Conservation (phyloP, 2,329 filamentous ascomycete species). For the Aphanocladium album region DNA sequence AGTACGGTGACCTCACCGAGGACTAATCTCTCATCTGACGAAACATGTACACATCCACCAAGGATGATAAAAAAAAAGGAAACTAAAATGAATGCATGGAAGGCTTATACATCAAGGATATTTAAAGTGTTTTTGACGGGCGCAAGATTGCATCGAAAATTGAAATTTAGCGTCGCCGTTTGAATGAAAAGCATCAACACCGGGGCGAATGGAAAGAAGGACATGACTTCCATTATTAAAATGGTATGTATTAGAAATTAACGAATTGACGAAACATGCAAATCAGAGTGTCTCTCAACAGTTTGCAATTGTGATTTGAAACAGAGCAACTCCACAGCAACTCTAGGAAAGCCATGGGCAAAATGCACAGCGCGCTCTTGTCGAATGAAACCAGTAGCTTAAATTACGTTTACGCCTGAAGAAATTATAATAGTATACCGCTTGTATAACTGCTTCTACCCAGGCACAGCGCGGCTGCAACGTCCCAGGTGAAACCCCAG, state of each 20-base stretch:
- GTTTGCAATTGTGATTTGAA: too few relatives aligned
- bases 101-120: not conserved
- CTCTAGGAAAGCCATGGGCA: too few relatives aligned
- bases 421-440: too few relatives aligned
- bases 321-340: too few relatives aligned
- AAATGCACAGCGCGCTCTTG: too few relatives aligned
- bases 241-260: not conserved
- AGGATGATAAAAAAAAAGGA: not conserved
- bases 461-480: too few relatives aligned
- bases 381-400: too few relatives aligned
- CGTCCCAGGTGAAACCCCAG: too few relatives aligned
- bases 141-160: not conserved
- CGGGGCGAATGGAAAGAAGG: not conserved
- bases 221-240: not conserved
- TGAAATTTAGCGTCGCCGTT: not conserved
- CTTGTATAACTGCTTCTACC: too few relatives aligned
- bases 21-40: conserved; percentile 48
- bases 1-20: conserved; percentile 95
- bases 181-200: not conserved
- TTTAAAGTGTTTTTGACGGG: not conserved
- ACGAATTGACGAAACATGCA: not conserved
- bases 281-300: too few relatives aligned
- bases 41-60: too few relatives aligned
- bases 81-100: not conserved
- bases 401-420: too few relatives aligned